Conservation (phyloP, 768 basidiomycete species). For the Dacryopinax primogenitus region DNA sequence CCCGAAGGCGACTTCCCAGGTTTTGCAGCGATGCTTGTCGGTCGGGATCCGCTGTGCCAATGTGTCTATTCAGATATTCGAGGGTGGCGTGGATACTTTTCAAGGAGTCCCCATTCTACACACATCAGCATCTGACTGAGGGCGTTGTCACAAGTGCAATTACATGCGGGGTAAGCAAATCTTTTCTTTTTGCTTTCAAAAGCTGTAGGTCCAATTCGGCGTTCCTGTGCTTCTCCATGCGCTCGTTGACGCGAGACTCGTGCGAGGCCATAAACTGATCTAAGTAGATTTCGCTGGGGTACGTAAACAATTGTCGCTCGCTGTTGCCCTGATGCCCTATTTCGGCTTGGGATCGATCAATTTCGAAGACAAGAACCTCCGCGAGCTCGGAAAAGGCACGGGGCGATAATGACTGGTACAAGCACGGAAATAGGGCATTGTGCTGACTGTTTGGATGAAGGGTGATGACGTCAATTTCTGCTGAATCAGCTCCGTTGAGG, state of each 20-base stretch:
- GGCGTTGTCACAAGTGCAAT: too few relatives aligned
- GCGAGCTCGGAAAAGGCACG: not conserved
- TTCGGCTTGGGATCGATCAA: not conserved
- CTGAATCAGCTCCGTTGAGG: not conserved
- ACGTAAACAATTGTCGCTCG: not conserved
- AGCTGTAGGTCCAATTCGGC: not conserved
- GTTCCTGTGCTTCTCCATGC: not conserved
- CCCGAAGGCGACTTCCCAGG: not conserved
- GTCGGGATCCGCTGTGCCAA: not conserved
- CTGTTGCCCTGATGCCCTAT: not conserved
- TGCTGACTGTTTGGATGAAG: not conserved
- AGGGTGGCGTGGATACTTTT: not conserved
- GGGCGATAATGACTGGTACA: not conserved
- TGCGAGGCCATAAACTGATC: conserved; percentile 1
- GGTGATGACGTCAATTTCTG: not conserved
- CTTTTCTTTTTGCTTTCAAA: not conserved
- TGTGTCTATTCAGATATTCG: not conserved
- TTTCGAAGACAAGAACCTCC: not conserved
- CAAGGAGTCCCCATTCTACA: not conserved
- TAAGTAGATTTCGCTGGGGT: not conserved
- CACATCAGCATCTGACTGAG: too few relatives aligned
- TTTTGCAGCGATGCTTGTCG: not conserved
- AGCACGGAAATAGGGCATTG: not conserved
- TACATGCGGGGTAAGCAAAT: not conserved
- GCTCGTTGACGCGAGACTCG: not conserved